Evolutionary conservation across 2,329 filamentous ascomycete genomes (phyloP).

Genomic region (Fusarium setosum): DNA sequence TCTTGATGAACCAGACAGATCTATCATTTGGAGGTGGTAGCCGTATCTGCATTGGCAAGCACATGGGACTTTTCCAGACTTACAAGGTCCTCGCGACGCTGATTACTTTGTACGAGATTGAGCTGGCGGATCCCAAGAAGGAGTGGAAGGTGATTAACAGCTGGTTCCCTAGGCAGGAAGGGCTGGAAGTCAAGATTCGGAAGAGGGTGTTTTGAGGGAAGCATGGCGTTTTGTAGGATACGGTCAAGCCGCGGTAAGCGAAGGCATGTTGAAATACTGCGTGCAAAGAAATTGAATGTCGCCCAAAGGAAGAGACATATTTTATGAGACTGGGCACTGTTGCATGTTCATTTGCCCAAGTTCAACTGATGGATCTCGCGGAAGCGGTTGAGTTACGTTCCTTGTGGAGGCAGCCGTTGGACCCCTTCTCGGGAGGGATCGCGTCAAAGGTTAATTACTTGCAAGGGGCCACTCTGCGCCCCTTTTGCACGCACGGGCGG

Average conservation of each 20-base stretch:
- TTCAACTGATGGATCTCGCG: neutral
- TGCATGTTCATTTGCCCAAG: neutral
- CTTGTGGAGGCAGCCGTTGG: neutral
- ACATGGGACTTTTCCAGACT: conserved; percentile 54
- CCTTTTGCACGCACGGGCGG: neutral
- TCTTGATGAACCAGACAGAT: conserved; percentile 50
- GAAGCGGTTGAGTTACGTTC: neutral
- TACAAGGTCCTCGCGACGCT: conserved; percentile 60
- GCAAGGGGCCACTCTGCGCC: neutral
- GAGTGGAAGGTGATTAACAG: conserved; percentile 40
- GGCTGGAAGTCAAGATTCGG: conserved; percentile 1
- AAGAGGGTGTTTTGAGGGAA: neutral
- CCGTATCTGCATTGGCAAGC: conserved; percentile 55
- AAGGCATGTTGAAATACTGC: neutral
- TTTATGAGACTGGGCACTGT: neutral
- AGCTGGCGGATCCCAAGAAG: conserved; percentile 32
- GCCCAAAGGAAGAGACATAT: neutral
- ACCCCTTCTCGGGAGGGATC: neutral
- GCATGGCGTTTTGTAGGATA: neutral
- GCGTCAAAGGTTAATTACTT: neutral
- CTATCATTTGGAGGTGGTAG: conserved; percentile 56
- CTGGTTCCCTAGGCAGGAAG: conserved; percentile 29
- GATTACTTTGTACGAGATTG: conserved; percentile 52
- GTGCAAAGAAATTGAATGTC: neutral
- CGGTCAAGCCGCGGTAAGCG: neutral